Conservation (phyloP, 73 alveolate species). For the Tetrahymena elliotti region DNA sequence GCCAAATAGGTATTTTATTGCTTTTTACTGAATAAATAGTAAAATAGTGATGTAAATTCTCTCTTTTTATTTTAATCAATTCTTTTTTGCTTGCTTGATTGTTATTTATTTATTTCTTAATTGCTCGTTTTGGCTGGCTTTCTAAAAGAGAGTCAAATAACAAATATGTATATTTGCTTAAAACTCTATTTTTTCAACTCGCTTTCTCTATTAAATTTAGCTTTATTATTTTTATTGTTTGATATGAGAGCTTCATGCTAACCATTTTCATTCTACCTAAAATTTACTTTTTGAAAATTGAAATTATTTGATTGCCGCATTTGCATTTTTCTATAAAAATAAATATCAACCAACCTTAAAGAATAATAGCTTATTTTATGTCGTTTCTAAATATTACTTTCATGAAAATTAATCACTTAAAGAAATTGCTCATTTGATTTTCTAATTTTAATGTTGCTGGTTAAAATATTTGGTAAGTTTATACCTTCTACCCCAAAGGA, state of each 20-base stretch:
- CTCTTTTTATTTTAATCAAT: background rate
- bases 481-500: slow-evolving; percentile 80
- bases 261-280: background rate
- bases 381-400: too few species aligned
- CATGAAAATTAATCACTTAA: too few species aligned
- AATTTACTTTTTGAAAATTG: background rate
- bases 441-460: background rate
- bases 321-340: background rate
- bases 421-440: too few species aligned
- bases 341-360: background rate
- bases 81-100: background rate
- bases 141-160: background rate
- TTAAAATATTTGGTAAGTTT: background rate
- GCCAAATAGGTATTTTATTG: background rate
- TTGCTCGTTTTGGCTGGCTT: background rate
- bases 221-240: too few species aligned
- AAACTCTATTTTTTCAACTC: background rate
- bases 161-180: background rate
- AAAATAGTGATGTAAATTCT: background rate
- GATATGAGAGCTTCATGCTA: background rate
- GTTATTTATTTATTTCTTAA: too few species aligned
- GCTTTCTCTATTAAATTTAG: too few species aligned
- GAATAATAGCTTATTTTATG: background rate
- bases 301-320: background rate
- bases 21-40: background rate